These are phyloP conservation scores for Annona cherimola DNA, from an alignment of 164 flowering plant species.

Conservation along the genomic window DNA sequence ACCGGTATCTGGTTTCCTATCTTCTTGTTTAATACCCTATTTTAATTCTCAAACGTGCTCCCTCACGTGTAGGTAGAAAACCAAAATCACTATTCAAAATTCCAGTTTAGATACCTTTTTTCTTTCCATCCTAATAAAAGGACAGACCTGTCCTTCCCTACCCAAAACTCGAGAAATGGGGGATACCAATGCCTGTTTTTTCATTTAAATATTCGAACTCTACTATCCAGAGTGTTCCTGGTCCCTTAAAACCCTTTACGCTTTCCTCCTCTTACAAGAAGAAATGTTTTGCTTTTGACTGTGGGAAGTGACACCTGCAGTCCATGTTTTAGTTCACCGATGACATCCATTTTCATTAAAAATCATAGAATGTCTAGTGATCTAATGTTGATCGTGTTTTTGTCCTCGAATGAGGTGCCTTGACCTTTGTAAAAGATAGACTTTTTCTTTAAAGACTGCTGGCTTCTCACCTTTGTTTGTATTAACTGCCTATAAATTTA, in stretches of 20 bases:
- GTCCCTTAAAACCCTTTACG: conserved; percentile 16
- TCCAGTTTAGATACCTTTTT: too few species aligned
- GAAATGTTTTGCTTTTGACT: background rate
- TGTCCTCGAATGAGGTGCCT: too few species aligned
- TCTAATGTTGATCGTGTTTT: too few species aligned
- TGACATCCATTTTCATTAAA: too few species aligned
- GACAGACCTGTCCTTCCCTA: background rate
- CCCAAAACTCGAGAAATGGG: background rate
- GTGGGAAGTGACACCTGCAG: background rate
- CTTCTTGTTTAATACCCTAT: background rate
- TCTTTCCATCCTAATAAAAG: background rate
- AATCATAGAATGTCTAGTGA: too few species aligned
- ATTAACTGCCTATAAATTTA: too few species aligned
- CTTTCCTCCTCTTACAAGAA: background rate
- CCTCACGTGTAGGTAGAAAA: background rate
- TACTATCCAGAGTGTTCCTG: background rate
- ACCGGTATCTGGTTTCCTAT: background rate
- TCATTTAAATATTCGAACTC: background rate
- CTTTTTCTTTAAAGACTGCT: too few species aligned
- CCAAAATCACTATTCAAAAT: background rate
- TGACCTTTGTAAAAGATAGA: too few species aligned
- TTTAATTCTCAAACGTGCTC: background rate
- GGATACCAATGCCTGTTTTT: conserved; percentile 1
- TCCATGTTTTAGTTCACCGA: background rate
- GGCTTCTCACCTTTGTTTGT: too few species aligned